phyloP scores from a whole-genome alignment of 2,329 filamentous ascomycete genomes.

The Xylariaceae sp. region DNA sequence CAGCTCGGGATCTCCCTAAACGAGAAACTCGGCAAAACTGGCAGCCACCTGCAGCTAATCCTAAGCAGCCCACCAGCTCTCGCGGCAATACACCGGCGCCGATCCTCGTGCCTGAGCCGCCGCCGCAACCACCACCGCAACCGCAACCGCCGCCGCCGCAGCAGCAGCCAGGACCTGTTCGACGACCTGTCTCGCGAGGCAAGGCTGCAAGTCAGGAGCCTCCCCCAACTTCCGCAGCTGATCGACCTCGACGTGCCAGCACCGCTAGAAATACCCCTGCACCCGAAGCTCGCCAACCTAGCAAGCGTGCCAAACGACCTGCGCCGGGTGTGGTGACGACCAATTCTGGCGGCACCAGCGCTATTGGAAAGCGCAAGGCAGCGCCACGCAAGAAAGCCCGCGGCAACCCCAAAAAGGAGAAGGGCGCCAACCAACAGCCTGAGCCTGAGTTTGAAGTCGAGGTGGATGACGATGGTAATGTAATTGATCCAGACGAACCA shows the following conservation, averaged over 20 bases:
- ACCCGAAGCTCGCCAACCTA: slow-evolving; percentile 52
- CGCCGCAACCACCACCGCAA: slow-evolving; percentile 14
- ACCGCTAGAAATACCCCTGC: slow-evolving; percentile 64
- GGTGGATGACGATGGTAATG: slow-evolving; percentile 70
- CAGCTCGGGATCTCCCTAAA: slow-evolving; percentile 44
- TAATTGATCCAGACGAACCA: slow-evolving; percentile 76
- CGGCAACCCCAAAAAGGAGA: slow-evolving; percentile 42
- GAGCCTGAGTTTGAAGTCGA: slow-evolving; percentile 58
- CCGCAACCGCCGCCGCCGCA: slow-evolving; percentile 7
- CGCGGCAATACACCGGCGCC: slow-evolving; percentile 40
- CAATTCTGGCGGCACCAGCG: slow-evolving; percentile 66
- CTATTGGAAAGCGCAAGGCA: slow-evolving; percentile 73
- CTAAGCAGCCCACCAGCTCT: slow-evolving; percentile 37
- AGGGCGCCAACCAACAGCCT: slow-evolving; percentile 47
- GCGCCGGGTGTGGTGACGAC: slow-evolving; percentile 74
- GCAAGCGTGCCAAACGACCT: slow-evolving; percentile 69
- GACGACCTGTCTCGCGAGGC: slow-evolving; percentile 59
- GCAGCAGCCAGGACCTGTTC: slow-evolving; percentile 32
- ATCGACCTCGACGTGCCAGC: slow-evolving; percentile 61
- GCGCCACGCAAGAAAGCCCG: slow-evolving; percentile 70
- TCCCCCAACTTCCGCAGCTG: slow-evolving; percentile 54
- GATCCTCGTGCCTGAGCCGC: slow-evolving; percentile 47
- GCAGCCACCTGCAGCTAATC: slow-evolving; percentile 41
- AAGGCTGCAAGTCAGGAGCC: slow-evolving; percentile 60
- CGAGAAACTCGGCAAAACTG: slow-evolving; percentile 55